These are phyloP conservation scores for Pythium vanterpoolii DNA, from an alignment of 352 stramenopile species.

Conservation along the genomic window DNA sequence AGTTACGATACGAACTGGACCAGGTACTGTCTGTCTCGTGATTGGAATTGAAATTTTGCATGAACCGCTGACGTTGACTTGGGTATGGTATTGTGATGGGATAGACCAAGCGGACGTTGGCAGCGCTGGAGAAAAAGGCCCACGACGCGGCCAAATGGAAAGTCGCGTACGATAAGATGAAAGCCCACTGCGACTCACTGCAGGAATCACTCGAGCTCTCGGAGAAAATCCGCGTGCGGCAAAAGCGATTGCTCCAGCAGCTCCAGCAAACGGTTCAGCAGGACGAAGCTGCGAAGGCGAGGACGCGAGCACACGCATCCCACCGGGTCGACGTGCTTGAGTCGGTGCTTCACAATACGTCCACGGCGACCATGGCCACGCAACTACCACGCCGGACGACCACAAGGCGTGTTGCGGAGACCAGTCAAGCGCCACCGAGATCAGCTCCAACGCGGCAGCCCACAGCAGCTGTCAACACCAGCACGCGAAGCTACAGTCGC, in stretches of 20 bases:
- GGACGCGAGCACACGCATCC: neutral
- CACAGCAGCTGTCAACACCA: constrained; percentile 16
- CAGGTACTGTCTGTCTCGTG: constrained; percentile 26
- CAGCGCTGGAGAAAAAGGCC: constrained; percentile 41
- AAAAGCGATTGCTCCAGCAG: constrained; percentile 79
- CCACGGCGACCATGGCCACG: neutral
- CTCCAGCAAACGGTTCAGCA: constrained; percentile 36
- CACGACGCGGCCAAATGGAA: constrained; percentile 45
- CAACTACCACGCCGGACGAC: constrained; percentile 1
- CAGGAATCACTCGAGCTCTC: constrained; percentile 80
- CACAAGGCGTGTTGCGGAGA: neutral
- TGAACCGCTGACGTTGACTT: neutral
- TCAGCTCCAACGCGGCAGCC: neutral
- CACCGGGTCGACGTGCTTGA: constrained; percentile 23
- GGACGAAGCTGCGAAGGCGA: constrained; percentile 2
- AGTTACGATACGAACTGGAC: constrained; percentile 74
- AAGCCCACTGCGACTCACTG: constrained; percentile 67
- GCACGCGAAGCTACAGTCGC: constrained; percentile 17
- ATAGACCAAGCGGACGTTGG: constrained; percentile 46
- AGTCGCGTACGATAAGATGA: constrained; percentile 65
- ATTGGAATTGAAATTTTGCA: neutral
- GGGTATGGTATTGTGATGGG: neutral
- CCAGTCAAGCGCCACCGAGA: neutral
- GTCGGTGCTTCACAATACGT: constrained; percentile 20
- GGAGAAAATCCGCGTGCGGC: constrained; percentile 66